Evolutionary conservation across 2,329 filamentous ascomycete species (phyloP), one percentile per base, ranked within the genome.

Genomic region (Colletotrichum liaoningense): DNA sequence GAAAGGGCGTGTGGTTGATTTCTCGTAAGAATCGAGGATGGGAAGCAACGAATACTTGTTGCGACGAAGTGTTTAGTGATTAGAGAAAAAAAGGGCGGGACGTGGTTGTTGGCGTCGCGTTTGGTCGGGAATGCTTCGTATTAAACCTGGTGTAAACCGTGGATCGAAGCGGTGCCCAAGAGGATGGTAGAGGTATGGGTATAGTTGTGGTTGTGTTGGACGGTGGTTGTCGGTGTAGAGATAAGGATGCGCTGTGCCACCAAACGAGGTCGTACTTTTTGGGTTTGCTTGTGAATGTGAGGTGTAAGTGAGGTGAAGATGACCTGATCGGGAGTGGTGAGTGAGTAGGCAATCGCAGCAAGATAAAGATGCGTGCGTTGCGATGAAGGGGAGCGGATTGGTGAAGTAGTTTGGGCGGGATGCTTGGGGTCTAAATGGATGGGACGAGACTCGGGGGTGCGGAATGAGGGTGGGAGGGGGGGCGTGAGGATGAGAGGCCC

Each of bases 61-160:
- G 63, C 56, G 28, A 33, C 28, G 52, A 58, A 35, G 24, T 58
- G 64, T 22, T 54, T n/a, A 35, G 52, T 30, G 33, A 63, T 72
- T 63, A 52, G 49, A 52, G 49, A 22, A 19, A 26, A 42, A 5
- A 35, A 12, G 54, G 33, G 7, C 19, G 58, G 54, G 64, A 52
- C 65, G 69, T 52, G 38, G 35, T 19, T 35, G 26, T 57, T 57
- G 64, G 69, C 67, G 63, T 72, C 69, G 69, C 67, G 64, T 66
- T 67, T 14, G 54, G 63, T 19, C 52, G 69, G 49, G 14, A 30
- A 64, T 64, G 69, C 65, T 63, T 58, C 19, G 65, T 54, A 35
- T 35, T 22, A 59, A 42, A 16, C 38, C 55, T 33, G n/a, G 64
- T 60, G 22, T 52, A 52, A 42, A 19, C 49, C 24, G 49, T 30